Evolutionary conservation across 352 stramenopile genomes (phyloP).

Genomic region (Thalassiosira livingstoniorum): DNA sequence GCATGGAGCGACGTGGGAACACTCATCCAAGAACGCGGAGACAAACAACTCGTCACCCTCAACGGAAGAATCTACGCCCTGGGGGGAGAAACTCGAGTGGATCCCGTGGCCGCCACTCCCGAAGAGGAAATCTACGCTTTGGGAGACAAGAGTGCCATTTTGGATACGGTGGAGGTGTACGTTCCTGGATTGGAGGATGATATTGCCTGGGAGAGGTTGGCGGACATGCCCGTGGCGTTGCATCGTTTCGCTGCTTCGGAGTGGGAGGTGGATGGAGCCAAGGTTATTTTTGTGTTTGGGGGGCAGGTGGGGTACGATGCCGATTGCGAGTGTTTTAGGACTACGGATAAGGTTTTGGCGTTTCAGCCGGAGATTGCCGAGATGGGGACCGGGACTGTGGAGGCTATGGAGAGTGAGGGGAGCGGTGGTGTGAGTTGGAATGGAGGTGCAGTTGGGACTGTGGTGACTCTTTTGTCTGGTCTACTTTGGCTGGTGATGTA

Average conservation of each 20-base stretch:
- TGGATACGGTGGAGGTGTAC: slow-evolving; percentile 68
- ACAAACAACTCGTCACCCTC: slow-evolving; percentile 64
- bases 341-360: slow-evolving; percentile 61
- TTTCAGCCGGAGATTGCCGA: slow-evolving; percentile 43
- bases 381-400: too few species aligned
- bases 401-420: too few species aligned
- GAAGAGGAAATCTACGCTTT: slow-evolving; percentile 16
- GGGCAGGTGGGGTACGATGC: slow-evolving; percentile 66
- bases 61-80: slow-evolving; percentile 69
- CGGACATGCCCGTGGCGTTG: slow-evolving; percentile 51
- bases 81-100: slow-evolving; percentile 68
- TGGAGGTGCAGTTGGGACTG: too few species aligned
- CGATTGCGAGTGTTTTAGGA: slow-evolving; percentile 70
- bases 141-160: slow-evolving; percentile 46
- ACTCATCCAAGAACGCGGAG: slow-evolving; percentile 57
- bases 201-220: slow-evolving; percentile 52
- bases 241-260: slow-evolving; percentile 73
- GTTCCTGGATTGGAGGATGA: slow-evolving; percentile 21
- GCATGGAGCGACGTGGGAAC: slow-evolving; percentile 53
- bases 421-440: too few species aligned
- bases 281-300: slow-evolving; percentile 73
- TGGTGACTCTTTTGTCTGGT: too few species aligned
- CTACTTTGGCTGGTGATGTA: too few species aligned
- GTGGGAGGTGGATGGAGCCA: slow-evolving; percentile 26
- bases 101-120: slow-evolving; percentile 33